Base-by-base conservation (phyloP, 768 basidiomycete genomes). In the Pisolithus microcarpus region DNA sequence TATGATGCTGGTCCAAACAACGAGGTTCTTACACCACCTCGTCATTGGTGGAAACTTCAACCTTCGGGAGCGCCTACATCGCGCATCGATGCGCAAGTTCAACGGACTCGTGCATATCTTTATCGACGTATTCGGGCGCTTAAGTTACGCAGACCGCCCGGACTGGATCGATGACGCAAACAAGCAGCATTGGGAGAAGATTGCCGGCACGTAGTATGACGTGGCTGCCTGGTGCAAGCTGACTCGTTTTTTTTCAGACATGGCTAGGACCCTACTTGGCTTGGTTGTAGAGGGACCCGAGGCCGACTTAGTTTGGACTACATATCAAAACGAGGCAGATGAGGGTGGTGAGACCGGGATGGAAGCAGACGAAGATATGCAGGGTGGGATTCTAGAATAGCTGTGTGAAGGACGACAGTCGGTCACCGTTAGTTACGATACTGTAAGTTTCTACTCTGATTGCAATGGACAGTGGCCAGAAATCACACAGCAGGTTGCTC, bases 231-330 rank as follows among this genome's bases (percentile, higher is more conserved):
- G 34, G 24, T 37, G 37, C 18, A 48, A 21, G 24, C 51, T 49
- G 31, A 46, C 53, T 24, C 57, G 47, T 28, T 46, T 38, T 28
- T 46, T 38, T 39, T 42, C 44, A 87, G 85, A 80, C 46, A 65
- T 80, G 53, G 77, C 83, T 7, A 73, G 77, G 56, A 77, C 79
- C 19, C 72, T 87, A 18, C 64, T 87, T 45, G 84, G 85, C 49
- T 64, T 76, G 19, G 80, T 86, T n/a, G 77, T 86, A 24, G 82
- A 84, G 58, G 85, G 85, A 0, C 85, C 85, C 7, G 84, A 87
- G 57, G 69, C 73, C n/a, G 84, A 86, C 54, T 72, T 70, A 44
- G 74, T 84, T 21, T 86, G 81, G 78, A 74, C 72, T 50, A 78
- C 78, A 8, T 85, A 78, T 61, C 78, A 82, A 52, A 62, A 67